Base-by-base conservation (phyloP, 2,329 filamentous ascomycete species). In the Xylaria sp. region DNA sequence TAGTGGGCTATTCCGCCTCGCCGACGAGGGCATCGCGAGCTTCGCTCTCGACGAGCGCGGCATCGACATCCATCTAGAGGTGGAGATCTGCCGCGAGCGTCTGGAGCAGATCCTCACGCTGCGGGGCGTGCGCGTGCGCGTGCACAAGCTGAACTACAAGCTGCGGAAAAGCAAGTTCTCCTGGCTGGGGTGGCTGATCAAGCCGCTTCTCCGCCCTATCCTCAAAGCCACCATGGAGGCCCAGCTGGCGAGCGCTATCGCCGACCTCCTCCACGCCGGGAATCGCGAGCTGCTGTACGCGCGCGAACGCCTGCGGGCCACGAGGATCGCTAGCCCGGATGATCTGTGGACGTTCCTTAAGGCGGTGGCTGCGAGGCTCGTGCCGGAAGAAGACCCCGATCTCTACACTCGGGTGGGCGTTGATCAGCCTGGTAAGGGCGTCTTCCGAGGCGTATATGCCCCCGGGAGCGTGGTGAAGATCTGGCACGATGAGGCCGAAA, bases 201-300 rank as follows among this genome's bases (percentile, higher is more conserved):
- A 93, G 75, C 94, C 93, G 0, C 77, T 97, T 13, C 80, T 97
- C 3, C 88, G 91, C 29, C 93, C 93, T 1, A 82, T 97, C 63
- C 79, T 98, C 31, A 90, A 90, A 63, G 86, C 90, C 1, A 82
- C 72, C 0, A 63, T 97, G 62, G 93, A 98, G 77, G 84, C 84
- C 66, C 89, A 94, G 73, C 84, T 97, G 11, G 89, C 90, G 0
- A 80, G 84, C 15, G 86, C 87, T 23, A 90, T 97, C 43, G 85
- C 85, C 1, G 86, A 90, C 38, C 83, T 85, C 11, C 83, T 96
- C 35, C 88, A 89, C 68, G 82, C 86, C 1, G 85, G 90, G 15
- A 97, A 98, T 76, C 86, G 92, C 19, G 94, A 98, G 74, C 79
- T 98, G 7, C 77, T 97, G 1, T 97, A 90, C 74, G 93, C 93